Percentiles rank a stretch among this genome's conserved stretches.
Evolutionary conservation across 768 basidiomycete genomes (phyloP).

Genomic region (Cystofilobasidium capitatum): DNA sequence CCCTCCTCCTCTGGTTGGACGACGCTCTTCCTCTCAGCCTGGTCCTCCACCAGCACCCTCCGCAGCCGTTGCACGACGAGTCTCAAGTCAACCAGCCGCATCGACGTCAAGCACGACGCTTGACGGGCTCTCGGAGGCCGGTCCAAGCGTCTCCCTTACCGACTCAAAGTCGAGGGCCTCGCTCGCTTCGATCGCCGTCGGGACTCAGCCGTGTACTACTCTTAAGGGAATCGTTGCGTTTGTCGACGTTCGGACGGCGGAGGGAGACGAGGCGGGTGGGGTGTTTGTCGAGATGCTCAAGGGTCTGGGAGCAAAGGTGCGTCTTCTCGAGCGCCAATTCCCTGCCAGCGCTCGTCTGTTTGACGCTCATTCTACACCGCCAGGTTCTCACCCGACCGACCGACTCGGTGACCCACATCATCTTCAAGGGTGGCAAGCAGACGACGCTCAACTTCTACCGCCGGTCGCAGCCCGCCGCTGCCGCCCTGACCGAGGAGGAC

Average conservation of each 20-base stretch:
- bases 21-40: background rate
- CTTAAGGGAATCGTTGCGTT: conserved; percentile 68
- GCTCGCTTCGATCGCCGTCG: conserved; percentile 16
- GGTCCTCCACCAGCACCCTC: too few relatives aligned
- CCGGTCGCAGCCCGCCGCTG: conserved; percentile 23
- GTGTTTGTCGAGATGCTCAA: conserved; percentile 76
- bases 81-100: background rate
- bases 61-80: background rate
- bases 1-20: background rate
- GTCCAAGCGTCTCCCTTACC: background rate
- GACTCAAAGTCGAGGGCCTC: conserved; percentile 6
- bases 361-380: background rate
- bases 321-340: conserved; percentile 26
- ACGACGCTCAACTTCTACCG: conserved; percentile 38
- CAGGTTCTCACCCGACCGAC: conserved; percentile 37
- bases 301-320: conserved; percentile 68
- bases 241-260: conserved; percentile 66
- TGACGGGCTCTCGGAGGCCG: background rate
- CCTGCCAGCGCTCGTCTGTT: background rate
- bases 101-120: background rate
- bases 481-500: background rate
- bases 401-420: conserved; percentile 38
- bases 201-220: background rate
- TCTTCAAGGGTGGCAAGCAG: conserved; percentile 39
- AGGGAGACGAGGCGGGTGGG: conserved; percentile 69